Evolutionary conservation across 352 stramenopile genomes (phyloP), one percentile per base, ranked within the genome.

Genomic region (Albugo candida): DNA sequence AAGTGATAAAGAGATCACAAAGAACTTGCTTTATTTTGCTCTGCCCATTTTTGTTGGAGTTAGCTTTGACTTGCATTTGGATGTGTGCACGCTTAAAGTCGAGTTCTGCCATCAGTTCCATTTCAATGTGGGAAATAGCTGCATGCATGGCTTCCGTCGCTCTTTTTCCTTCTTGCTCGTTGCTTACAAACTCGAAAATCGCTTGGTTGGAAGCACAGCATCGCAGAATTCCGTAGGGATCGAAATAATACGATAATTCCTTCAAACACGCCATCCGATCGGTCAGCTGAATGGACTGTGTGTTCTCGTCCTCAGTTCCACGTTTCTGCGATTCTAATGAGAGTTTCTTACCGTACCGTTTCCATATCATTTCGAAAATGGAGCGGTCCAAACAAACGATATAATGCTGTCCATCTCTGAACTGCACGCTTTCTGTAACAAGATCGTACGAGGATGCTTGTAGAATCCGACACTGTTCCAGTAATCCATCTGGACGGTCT

Each of bases 81-180:
- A 83, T 62, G 31, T 72, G 67, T 14, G 69, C 73, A 49, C 83
- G 70, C 49, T 82, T 79, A 44, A 86, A 86, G 12, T 61, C 62
- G 45, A 86, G 51, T 42, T 86, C 73, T 1, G 70, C 73, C 37
- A 86, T 53, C 73, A 86, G 83, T 43, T 86, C 73, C 67, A 83
- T 83, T 51, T 86, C 70, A 36, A 86, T 82, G 48, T 83, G 70
- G 58, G 83, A 86, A 53, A 86, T 86, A 43, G 73, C 73, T 13
- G 73, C 73, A 48, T 82, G 81, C 41, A 86, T 69, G 51, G 83
- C 65, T 43, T 86, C 70, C 16, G 61, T 57, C 0, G 70, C 73
- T 20, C 69, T 64, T 17, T 65, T 56, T 3, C 8, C 24, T 31
- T 31, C 24, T 8, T 19, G 20, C 54, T 83, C 66, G 56, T 83